Evolutionary conservation across 2,329 filamentous ascomycete genomes (phyloP), one percentile per base, ranked within the genome.

Genomic region (Trichophyton equinum): DNA sequence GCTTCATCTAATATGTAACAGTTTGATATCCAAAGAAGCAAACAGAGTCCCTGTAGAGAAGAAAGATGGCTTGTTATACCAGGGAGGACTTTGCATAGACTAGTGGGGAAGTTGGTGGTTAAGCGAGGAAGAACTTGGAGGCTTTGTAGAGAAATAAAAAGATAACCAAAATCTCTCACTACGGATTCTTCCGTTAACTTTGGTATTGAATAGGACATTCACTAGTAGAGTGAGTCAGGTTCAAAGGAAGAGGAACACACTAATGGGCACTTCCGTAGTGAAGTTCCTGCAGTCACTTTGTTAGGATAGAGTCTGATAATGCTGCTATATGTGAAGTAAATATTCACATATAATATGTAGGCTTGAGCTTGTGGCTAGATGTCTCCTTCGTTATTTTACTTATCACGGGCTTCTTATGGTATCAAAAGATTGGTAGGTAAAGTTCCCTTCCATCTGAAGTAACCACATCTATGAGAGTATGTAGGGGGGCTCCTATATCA

Each of bases 81-180:
- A 36, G 7, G 6, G n/a, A 55, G 27, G 33, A 30, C 13, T 36
- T 33, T 18, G 25, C 51, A 55, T 33, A 2, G 13, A n/a, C 30
- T 55, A 55, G 51, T 55, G 30, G 51, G 33, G 51, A 55, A 27
- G 18, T 51, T 27, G 15, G 51, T 25, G 30, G 22, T 55, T 55
- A 55, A 55, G 51, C 30, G 51, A 55, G 51, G 51, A 55, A 55
- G 51, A 55, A 55, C 25, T 30, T 30, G n/a, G n/a, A 30, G 51
- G 33, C 27, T 55, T 36, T 55, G 51, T 9, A 55, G 30, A 55
- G 51, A 55, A 55, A 55, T 30, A 55, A 55, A 55, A 33, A 55
- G 15, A 33, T 27, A n/a, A 18, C 51, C 1, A 36, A 9, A 53
- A 20, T n/a, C 33, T 55, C 25, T 55, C 51, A 55, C 51, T 55